These are phyloP conservation scores for Boletus bicolor DNA, from an alignment of 768 basidiomycete genomes.

Conservation along the genomic window DNA sequence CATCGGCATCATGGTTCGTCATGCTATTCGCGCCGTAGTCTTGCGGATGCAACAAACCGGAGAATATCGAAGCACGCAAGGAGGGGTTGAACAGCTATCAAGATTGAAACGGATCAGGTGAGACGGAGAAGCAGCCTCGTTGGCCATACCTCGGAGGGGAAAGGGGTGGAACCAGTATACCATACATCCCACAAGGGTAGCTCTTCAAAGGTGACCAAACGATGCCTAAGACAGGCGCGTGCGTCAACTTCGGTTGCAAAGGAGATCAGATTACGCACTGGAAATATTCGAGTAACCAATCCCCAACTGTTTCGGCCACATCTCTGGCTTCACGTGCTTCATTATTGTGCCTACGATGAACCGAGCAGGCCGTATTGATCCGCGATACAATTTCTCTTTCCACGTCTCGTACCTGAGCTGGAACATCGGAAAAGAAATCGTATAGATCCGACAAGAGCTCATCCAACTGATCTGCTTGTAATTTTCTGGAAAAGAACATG, in stretches of 20 bases:
- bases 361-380: constrained; percentile 20
- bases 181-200: constrained; percentile 64
- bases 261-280: constrained; percentile 35
- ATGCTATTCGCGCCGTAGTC: constrained; percentile 35
- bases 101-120: not conserved
- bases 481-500: constrained; percentile 35
- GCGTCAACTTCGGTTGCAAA: not conserved
- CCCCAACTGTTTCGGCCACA: constrained; percentile 34
- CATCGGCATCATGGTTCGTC: constrained; percentile 9
- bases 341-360: constrained; percentile 16
- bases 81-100: constrained; percentile 68
- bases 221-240: constrained; percentile 33
- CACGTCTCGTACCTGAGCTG: constrained; percentile 29
- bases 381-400: constrained; percentile 35
- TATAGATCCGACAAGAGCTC: constrained; percentile 42
- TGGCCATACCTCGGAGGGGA: constrained; percentile 60
- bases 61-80: constrained; percentile 54
- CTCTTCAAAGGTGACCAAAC: constrained; percentile 47
- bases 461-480: constrained; percentile 33
- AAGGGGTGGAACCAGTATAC: constrained; percentile 64
- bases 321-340: constrained; percentile 15
- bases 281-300: constrained; percentile 52
- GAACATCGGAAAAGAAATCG: constrained; percentile 35
- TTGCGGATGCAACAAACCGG: constrained; percentile 59
- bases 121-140: not conserved